phyloP scores from a whole-genome alignment of 805 yeast species.

The Hanseniaspora meyeri region DNA sequence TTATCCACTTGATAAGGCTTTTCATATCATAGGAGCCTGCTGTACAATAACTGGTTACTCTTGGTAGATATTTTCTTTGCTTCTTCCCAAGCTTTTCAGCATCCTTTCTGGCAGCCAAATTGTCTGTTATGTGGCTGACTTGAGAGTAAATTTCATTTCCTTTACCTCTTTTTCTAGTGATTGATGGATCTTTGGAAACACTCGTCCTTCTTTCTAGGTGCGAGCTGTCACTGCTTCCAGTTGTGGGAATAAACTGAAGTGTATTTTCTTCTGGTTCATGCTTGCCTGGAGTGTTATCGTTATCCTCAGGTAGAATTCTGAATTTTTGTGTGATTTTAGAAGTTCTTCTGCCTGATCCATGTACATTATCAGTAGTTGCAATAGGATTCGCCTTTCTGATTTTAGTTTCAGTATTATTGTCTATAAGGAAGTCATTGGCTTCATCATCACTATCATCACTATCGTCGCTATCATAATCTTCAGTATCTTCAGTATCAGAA shows the following conservation, averaged over 20 bases:
- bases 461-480: constrained; percentile 12
- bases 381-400: constrained; percentile 21
- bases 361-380: neutral
- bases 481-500: constrained; percentile 9
- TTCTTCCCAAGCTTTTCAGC: constrained; percentile 83
- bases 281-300: neutral
- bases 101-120: constrained; percentile 71
- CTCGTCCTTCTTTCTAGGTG: neutral
- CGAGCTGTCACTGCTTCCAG: constrained; percentile 15
- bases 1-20: constrained; percentile 73
- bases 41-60: constrained; percentile 94
- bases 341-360: constrained; percentile 58
- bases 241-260: neutral
- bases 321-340: constrained; percentile 64
- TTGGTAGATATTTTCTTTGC: constrained; percentile 63
- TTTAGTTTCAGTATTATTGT: neutral
- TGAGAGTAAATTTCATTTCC: constrained; percentile 63
- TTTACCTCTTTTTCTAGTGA: constrained; percentile 23
- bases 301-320: constrained; percentile 43
- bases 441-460: neutral
- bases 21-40: constrained; percentile 86
- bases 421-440: neutral
- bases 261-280: constrained; percentile 18
- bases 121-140: constrained; percentile 68
- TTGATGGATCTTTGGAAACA: neutral